These are phyloP conservation scores for Flammula alnicola DNA, from an alignment of 1,284 basidiomycete genomes.

Conservation along the genomic window DNA sequence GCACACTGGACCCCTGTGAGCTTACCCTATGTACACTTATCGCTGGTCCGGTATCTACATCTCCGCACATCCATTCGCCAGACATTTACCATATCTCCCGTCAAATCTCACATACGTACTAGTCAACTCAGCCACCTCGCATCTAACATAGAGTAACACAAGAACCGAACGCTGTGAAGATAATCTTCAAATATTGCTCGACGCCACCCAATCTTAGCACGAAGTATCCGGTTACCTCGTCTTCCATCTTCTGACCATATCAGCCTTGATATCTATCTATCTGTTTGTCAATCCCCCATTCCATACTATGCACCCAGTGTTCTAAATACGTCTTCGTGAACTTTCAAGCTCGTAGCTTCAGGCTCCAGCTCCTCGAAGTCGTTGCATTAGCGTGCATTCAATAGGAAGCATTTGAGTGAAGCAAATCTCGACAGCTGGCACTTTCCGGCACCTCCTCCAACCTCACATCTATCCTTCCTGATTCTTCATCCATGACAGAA, in stretches of 20 bases:
- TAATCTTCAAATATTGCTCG: neutral
- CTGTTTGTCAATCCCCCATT: neutral
- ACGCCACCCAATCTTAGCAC: neutral
- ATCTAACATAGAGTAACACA: neutral
- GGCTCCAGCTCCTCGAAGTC: too few species aligned
- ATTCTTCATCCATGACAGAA: conserved; percentile 6
- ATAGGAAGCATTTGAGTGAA: too few species aligned
- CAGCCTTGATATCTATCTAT: neutral
- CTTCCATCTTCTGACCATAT: neutral
- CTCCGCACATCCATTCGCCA: conserved; percentile 4
- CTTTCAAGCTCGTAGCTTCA: too few species aligned
- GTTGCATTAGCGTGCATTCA: too few species aligned
- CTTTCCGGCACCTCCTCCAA: neutral
- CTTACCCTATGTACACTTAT: neutral
- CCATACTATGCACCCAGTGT: neutral
- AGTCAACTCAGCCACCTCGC: neutral
- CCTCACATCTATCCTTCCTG: neutral
- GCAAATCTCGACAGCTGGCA: too few species aligned
- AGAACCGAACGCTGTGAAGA: neutral
- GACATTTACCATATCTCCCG: conserved; percentile 6
- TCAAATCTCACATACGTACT: conserved; percentile 1
- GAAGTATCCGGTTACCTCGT: neutral
- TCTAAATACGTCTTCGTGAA: too few species aligned
- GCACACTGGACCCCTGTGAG: neutral
- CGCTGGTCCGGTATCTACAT: neutral